Evolutionary conservation across 2,329 filamentous ascomycete genomes (phyloP), one percentile per base, ranked within the genome.

Genomic region (Huntiella decipiens): DNA sequence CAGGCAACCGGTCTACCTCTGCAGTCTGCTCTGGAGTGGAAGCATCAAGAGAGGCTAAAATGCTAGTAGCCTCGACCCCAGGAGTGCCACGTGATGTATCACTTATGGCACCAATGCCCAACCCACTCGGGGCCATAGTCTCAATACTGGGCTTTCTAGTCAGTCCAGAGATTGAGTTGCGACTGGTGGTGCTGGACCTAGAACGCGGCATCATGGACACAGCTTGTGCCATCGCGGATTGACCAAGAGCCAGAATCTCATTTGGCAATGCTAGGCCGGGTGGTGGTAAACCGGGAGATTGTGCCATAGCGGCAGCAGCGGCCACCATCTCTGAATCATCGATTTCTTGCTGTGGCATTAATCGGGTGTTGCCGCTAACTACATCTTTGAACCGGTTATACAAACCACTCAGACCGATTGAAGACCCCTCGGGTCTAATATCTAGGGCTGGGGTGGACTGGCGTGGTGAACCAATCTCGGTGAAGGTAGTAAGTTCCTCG

Each of bases 401-500:
- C 34, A 96, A 65, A 1, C 88, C 86, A 56, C 82, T 93, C 40
- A 96, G 66, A 4, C 88, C 85, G 60, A 88, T 82, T 51, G 91
- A 83, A 16, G 91, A 75, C 36, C 81, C 61, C 49, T 93, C 85
- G 0, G 79, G 68, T 58, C 84, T 85, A 49, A 67, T 74, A 54
- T 93, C 85, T 17, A 68, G 61, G 11, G 66, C 62, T 1, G 70
- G 66, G 1, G 73, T 63, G 1, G 71, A 65, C 0, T 82, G 77
- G 4, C 79, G 77, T 1, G 79, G 77, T 0, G 79, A 71, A 1
- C 81, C 82, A 56, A 93, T 87, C 57, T 95, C 87, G 62, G 92
- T 92, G 63, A 96, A 96, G 6, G 86, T 92, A 2, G 88, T 96
- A 41, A 96, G 68, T 32, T 77, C 74, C 51, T 82, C 81, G 32